phyloP scores from a whole-genome alignment of 495 filamentous ascomycete species.

The Durotheca rogersii region DNA sequence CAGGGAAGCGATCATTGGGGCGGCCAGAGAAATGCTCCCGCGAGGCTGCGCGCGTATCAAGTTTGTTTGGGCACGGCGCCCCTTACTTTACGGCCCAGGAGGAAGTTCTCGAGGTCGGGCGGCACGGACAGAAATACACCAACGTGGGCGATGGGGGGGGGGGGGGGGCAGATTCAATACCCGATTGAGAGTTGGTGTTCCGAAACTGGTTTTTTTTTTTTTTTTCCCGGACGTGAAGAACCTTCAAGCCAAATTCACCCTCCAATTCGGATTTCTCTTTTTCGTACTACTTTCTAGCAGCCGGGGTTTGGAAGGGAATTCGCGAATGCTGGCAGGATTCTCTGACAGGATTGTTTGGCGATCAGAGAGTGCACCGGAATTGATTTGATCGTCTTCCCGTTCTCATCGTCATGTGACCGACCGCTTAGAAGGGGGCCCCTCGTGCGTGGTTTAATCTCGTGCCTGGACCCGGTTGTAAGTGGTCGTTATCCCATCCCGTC shows the following conservation, averaged over 20 bases:
- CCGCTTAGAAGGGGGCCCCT: neutral
- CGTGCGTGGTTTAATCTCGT: too few species aligned
- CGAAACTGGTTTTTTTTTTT: slow-evolving; percentile 14
- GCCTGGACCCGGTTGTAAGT: too few species aligned
- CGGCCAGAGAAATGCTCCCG: slow-evolving; percentile 18
- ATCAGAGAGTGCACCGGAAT: slow-evolving; percentile 50
- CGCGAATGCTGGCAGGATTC: slow-evolving; percentile 43
- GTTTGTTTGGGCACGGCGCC: slow-evolving; percentile 7
- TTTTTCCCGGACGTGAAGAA: slow-evolving; percentile 24
- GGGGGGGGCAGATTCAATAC: slow-evolving; percentile 8
- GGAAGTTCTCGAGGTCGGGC: slow-evolving; percentile 22
- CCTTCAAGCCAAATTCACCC: slow-evolving; percentile 19
- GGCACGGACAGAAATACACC: slow-evolving; percentile 18
- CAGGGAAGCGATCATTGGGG: slow-evolving; percentile 22
- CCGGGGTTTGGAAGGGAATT: slow-evolving; percentile 36
- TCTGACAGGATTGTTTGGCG: slow-evolving; percentile 49
- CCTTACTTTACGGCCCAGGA: slow-evolving; percentile 15
- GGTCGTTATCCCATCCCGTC: too few species aligned
- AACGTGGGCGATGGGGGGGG: slow-evolving; percentile 6
- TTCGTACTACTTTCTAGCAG: slow-evolving; percentile 40
- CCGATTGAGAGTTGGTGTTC: slow-evolving; percentile 8
- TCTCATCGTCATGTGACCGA: neutral
- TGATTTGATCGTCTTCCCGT: slow-evolving; percentile 39
- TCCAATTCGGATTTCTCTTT: slow-evolving; percentile 38
- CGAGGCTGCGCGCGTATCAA: slow-evolving; percentile 21